These are phyloP conservation scores for Cyclostephanos invisitatus DNA, from an alignment of 108 stramenopile species.

Conservation along the genomic window DNA sequence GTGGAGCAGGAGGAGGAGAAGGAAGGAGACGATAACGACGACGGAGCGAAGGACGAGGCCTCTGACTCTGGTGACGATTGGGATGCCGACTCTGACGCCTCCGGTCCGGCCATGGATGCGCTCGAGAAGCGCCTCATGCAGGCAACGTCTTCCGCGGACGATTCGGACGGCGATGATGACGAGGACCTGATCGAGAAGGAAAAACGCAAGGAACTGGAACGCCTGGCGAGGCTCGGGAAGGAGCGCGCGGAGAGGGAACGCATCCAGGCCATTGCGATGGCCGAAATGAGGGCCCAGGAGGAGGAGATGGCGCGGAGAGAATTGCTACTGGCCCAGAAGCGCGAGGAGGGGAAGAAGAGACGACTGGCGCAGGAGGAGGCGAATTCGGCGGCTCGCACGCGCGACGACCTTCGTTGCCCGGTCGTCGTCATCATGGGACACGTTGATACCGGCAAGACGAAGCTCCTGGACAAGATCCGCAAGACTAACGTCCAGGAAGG, in stretches of 20 bases:
- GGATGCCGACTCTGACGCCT: constrained; percentile 75
- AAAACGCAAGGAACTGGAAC: constrained; percentile 79
- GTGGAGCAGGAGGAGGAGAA: constrained; percentile 48
- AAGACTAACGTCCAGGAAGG: constrained; percentile 99
- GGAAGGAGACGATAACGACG: constrained; percentile 40
- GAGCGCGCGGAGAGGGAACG: constrained; percentile 85
- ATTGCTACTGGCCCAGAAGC: constrained; percentile 62
- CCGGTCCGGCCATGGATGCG: constrained; percentile 75
- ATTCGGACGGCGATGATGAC: constrained; percentile 44
- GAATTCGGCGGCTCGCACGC: constrained; percentile 81
- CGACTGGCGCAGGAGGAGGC: constrained; percentile 82
- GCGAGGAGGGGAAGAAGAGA: constrained; percentile 77
- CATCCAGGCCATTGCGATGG: constrained; percentile 67
- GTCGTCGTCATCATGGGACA: constrained; percentile 99
- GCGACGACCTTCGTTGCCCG: constrained; percentile 93
- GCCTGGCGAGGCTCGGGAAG: constrained; percentile 74
- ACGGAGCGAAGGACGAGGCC: constrained; percentile 72
- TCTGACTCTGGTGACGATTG: constrained; percentile 84
- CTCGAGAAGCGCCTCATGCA: constrained; percentile 72
- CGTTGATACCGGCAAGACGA: constrained; percentile 99
- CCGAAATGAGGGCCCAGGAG: constrained; percentile 61
- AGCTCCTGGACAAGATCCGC: constrained; percentile 98
- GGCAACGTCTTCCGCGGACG: constrained; percentile 25
- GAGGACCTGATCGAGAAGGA: constrained; percentile 88
- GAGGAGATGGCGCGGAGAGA: constrained; percentile 57